A percentile compares a stretch with the other conserved stretches of the same genome.
These are phyloP conservation scores for Alternaria gansuensis DNA, from an alignment of 2,329 filamentous ascomycete genomes.

Conservation along the genomic window DNA sequence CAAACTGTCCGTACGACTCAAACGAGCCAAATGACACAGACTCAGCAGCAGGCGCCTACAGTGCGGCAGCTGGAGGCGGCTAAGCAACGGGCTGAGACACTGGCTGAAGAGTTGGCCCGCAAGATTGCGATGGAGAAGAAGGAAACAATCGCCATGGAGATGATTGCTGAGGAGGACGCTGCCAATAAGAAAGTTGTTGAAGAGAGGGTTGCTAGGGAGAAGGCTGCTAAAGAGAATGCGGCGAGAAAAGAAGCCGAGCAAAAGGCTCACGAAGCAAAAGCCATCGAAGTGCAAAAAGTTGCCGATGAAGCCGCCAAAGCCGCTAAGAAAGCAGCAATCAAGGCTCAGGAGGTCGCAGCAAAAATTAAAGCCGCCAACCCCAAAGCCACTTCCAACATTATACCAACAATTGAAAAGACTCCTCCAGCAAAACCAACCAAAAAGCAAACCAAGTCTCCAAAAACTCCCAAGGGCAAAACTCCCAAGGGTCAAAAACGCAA, in stretches of 20 bases:
- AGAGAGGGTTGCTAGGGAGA: neutral
- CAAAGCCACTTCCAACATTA: neutral
- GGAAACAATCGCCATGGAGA: neutral
- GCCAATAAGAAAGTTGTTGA: neutral
- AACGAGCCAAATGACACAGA: neutral
- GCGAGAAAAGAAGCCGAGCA: neutral
- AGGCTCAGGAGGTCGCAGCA: neutral
- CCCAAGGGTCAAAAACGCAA: neutral
- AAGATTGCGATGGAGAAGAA: neutral
- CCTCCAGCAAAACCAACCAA: neutral
- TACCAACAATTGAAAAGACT: neutral
- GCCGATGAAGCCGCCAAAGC: neutral
- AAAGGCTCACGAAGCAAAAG: neutral
- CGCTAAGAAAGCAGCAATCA: neutral
- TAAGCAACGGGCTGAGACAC: neutral
- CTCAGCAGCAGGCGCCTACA: neutral
- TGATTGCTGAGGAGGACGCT: neutral
- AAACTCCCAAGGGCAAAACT: neutral
- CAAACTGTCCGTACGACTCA: neutral
- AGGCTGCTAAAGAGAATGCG: neutral
- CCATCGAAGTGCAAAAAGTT: neutral
- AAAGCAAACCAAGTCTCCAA: neutral
- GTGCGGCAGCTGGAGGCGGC: neutral
- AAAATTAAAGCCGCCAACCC: neutral
- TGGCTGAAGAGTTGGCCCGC: neutral